Percentiles rank a stretch among this genome's conserved stretches.
Evolutionary conservation across 2,329 filamentous ascomycete species (phyloP).

Genomic region (Trichophyton simii): DNA sequence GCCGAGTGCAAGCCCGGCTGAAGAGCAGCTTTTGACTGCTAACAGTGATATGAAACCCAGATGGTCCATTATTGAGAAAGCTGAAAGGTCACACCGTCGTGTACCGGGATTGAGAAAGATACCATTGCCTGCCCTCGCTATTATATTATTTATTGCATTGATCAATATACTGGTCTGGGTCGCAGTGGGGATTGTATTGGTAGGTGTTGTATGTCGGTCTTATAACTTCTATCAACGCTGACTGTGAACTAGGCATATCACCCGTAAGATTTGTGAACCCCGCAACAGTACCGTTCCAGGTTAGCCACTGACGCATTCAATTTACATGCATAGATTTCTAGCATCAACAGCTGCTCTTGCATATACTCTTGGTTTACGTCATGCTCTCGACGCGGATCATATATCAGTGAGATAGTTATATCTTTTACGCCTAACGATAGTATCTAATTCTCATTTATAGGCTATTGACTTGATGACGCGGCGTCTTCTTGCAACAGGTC

Average conservation of each 20-base stretch:
- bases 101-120: conserved; percentile 45
- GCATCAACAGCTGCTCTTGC: conserved; percentile 71
- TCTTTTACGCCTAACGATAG: not conserved
- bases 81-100: conserved; percentile 37
- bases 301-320: not conserved
- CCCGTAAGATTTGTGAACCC: not conserved
- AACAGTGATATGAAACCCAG: conserved; percentile 3
- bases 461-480: conserved; percentile 94
- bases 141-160: conserved; percentile 42
- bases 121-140: conserved; percentile 44
- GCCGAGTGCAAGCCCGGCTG: not conserved
- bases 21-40: not conserved
- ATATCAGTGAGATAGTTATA: conserved; percentile 41
- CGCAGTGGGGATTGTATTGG: conserved; percentile 45
- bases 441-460: conserved; percentile 18
- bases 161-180: conserved; percentile 49
- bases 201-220: conserved; percentile 21
- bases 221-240: not conserved
- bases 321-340: conserved; percentile 40
- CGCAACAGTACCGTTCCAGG: not conserved
- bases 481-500: conserved; percentile 70
- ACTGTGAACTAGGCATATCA: not conserved
- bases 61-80: conserved; percentile 25
- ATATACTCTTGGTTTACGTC: conserved; percentile 78
- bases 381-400: conserved; percentile 97